Conservation (phyloP, 495 filamentous ascomycete genomes). For the Penicillium samsonianum region DNA sequence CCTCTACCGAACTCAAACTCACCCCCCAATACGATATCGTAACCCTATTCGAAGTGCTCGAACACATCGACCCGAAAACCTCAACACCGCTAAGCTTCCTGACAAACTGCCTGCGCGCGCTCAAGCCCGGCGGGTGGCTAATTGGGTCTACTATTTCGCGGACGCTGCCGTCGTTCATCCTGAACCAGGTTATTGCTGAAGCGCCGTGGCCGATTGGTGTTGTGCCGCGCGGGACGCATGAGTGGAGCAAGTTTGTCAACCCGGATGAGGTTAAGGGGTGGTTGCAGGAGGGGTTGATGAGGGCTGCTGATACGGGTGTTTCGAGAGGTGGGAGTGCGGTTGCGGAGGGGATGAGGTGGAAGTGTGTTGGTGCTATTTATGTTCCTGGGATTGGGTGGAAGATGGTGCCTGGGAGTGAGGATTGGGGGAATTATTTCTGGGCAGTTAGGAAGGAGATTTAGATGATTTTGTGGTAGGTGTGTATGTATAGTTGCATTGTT, state of each 20-base stretch:
- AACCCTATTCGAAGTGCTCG: slow-evolving; percentile 89
- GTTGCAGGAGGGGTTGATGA: slow-evolving; percentile 50
- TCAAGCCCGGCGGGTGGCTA: slow-evolving; percentile 90
- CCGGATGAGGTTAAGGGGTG: slow-evolving; percentile 72
- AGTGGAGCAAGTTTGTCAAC: slow-evolving; percentile 95
- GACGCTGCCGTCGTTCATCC: slow-evolving; percentile 81
- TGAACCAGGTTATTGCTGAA: slow-evolving; percentile 91
- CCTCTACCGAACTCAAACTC: not conserved
- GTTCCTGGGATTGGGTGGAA: slow-evolving; percentile 91
- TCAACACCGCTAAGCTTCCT: slow-evolving; percentile 71
- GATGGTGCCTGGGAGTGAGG: slow-evolving; percentile 78
- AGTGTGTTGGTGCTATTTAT: slow-evolving; percentile 69
- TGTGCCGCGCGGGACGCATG: slow-evolving; percentile 90
- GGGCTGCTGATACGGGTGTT: slow-evolving; percentile 38
- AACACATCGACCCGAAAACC: slow-evolving; percentile 65
- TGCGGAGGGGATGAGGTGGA: slow-evolving; percentile 62
- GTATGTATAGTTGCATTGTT: slow-evolving; percentile 12
- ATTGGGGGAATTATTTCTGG: slow-evolving; percentile 96
- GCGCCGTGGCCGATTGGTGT: slow-evolving; percentile 73
- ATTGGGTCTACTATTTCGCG: slow-evolving; percentile 87
- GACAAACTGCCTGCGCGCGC: slow-evolving; percentile 62
- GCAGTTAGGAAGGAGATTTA: slow-evolving; percentile 66
- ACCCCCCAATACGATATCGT: slow-evolving; percentile 67
- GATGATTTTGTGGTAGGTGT: not conserved
- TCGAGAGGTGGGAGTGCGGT: slow-evolving; percentile 54